Evolutionary conservation across 768 basidiomycete species (phyloP), one percentile per base, ranked within the genome.

Genomic region (Rhizopogon rudus): DNA sequence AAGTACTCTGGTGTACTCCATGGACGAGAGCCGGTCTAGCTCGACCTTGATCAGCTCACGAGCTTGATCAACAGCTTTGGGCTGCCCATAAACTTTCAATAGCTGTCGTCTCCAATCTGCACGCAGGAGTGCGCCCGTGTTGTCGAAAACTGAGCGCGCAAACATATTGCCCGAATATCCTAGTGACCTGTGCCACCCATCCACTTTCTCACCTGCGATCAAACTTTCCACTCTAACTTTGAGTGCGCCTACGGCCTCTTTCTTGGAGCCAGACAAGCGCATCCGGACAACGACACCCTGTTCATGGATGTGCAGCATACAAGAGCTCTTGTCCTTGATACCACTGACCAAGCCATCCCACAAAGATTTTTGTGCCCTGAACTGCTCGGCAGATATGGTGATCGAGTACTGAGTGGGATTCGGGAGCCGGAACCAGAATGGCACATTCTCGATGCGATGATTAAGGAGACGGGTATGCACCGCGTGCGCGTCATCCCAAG

Each of bases 151-250:
- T 0, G 63, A 67, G 29, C 60, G 58, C 44, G 79, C 61, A 50
- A 81, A 79, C 1, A 59, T 31, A 48, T 63, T 71, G 7, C 20
- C 60, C 5, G 37, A 31, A 57, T 35, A 45, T 1, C 58, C 61
- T 55, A 83, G 73, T 0, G 73, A 72, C 35, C 71, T 66, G 64
- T 84, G 82, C 83, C 82, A 85, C 35, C 73, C 73, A 3, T 67
- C 66, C 3, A 85, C 67, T 37, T 67, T 77, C 40, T 80, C 77
- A 5, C 84, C 84, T 22, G 71, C 71, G 2, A 75, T 77, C 40
- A 86, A 63, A 51, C 71, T 76, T 63, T 86, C 84, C 0, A 82
- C 79, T 51, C 83, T 70, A 12, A 85, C 83, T 67, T 84, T 86
- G 56, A 86, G 61, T 5, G 75, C 72, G 1, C 84, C 84, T 1